These are phyloP conservation scores for Celoporthe dispersa DNA, from an alignment of 2,329 filamentous ascomycete genomes.

Conservation along the genomic window DNA sequence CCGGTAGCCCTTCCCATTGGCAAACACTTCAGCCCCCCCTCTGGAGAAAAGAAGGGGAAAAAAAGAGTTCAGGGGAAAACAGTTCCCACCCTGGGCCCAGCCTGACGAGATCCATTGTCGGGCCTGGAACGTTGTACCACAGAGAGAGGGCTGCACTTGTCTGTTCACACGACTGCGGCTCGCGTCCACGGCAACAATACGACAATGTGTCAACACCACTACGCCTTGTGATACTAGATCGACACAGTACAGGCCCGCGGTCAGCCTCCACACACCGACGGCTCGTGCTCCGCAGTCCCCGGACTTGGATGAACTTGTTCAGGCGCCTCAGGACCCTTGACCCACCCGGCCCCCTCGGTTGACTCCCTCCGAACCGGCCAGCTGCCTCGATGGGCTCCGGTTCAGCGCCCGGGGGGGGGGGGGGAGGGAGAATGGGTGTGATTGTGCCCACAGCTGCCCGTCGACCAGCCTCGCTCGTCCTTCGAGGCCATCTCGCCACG, in stretches of 20 bases:
- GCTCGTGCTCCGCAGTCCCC: conserved; percentile 18
- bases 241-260: not conserved
- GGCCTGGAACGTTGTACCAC: not conserved
- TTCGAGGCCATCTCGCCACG: not conserved
- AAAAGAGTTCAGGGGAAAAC: not conserved
- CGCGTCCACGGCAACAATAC: not conserved
- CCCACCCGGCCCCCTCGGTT: conserved; percentile 1
- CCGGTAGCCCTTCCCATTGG: conserved; percentile 22
- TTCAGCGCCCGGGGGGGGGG: not conserved
- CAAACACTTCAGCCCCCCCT: conserved; percentile 2
- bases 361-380: not conserved
- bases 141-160: not conserved
- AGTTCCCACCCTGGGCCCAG: not conserved
- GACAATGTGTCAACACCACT: not conserved
- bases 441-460: not conserved
- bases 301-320: conserved; percentile 2
- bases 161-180: not conserved
- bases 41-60: not conserved
- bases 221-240: not conserved
- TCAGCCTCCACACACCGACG: conserved; percentile 10
- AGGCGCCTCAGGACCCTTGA: not conserved
- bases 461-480: not conserved
- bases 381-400: not conserved
- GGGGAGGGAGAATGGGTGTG: too few relatives aligned
- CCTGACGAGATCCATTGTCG: not conserved